Conservation (phyloP, 2,329 filamentous ascomycete genomes). For the Phoma sp. region DNA sequence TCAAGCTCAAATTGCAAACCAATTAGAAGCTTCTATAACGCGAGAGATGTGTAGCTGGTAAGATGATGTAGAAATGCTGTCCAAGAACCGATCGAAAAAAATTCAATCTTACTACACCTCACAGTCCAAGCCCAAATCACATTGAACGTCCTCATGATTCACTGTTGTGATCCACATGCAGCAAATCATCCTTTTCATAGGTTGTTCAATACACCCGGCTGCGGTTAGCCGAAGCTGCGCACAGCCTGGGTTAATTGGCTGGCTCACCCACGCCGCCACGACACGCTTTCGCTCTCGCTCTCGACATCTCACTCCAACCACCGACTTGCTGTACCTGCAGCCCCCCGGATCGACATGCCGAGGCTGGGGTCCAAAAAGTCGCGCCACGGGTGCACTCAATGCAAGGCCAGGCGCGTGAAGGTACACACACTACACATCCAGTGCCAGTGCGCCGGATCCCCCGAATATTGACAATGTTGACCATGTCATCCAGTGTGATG, state of each 20-base stretch:
- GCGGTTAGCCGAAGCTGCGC: not conserved
- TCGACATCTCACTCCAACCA: slow-evolving; percentile 4
- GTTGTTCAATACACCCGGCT: too few species aligned
- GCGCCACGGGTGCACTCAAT: slow-evolving; percentile 34
- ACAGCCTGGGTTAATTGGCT: not conserved
- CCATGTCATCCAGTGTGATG: slow-evolving; percentile 33
- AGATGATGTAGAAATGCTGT: too few species aligned
- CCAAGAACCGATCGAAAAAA: too few species aligned
- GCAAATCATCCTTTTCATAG: too few species aligned
- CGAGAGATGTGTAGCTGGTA: too few species aligned
- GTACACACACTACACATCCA: slow-evolving; percentile 4
- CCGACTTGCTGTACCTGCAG: not conserved
- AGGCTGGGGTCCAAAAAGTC: slow-evolving; percentile 34
- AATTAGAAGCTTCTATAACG: too few species aligned
- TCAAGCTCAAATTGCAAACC: too few species aligned
- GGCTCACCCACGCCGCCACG: not conserved
- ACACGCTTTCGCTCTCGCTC: slow-evolving; percentile 28
- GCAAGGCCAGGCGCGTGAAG: slow-evolving; percentile 38
- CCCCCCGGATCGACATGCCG: slow-evolving; percentile 17
- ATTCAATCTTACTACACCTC: too few species aligned
- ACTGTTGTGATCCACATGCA: too few species aligned
- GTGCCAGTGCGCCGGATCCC: too few species aligned
- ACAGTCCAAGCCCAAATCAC: too few species aligned
- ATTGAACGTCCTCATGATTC: too few species aligned
- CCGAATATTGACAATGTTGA: not conserved